These are phyloP conservation scores for Diaporthe nobilis DNA, from an alignment of 2,329 filamentous ascomycete species.

Conservation along the genomic window DNA sequence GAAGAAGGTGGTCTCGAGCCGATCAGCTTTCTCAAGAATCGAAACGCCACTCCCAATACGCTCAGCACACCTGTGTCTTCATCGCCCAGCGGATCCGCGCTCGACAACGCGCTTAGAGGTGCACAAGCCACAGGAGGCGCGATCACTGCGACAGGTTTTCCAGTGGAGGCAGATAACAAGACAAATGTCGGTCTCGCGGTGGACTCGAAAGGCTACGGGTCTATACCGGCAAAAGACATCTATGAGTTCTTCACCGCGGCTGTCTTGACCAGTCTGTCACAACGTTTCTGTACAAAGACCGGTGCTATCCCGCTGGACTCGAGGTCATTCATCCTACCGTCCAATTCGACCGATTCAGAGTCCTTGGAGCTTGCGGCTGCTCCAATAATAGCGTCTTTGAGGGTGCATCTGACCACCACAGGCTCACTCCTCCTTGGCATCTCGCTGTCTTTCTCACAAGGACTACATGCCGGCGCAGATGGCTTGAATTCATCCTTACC, in stretches of 20 bases:
- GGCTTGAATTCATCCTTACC: constrained; percentile 55
- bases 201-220: constrained; percentile 53
- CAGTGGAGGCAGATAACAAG: constrained; percentile 51
- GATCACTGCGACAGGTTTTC: constrained; percentile 14
- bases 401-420: constrained; percentile 69
- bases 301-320: constrained; percentile 68
- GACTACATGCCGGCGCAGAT: constrained; percentile 63
- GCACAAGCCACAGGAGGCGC: constrained; percentile 46
- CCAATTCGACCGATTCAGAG: constrained; percentile 49
- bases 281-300: constrained; percentile 63
- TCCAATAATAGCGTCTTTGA: constrained; percentile 64
- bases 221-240: constrained; percentile 58
- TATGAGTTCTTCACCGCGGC: constrained; percentile 70
- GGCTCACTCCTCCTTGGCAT: constrained; percentile 67
- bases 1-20: constrained; percentile 68
- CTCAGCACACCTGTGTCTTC: constrained; percentile 63
- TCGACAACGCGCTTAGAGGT: constrained; percentile 54
- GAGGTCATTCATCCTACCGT: constrained; percentile 64
- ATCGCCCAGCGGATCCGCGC: constrained; percentile 56
- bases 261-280: constrained; percentile 64
- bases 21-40: constrained; percentile 61
- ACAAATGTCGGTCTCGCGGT: constrained; percentile 34
- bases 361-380: constrained; percentile 45
- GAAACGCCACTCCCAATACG: constrained; percentile 55
- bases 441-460: constrained; percentile 62